Conservation (phyloP, 2,329 filamentous ascomycete genomes). For the Aureobasidium pullulans region DNA sequence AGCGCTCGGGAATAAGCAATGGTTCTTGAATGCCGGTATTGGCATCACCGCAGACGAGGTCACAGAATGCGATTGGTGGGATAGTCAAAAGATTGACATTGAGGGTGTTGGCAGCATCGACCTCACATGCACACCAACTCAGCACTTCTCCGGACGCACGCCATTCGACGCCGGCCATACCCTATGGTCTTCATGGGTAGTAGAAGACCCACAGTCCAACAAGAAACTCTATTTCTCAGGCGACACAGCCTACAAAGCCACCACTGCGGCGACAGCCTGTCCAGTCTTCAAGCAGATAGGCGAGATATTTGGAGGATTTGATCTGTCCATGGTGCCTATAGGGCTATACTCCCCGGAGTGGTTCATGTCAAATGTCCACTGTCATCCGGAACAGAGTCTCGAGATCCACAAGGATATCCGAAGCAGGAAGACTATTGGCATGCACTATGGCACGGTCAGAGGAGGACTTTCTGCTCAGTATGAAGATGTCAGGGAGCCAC, state of each 20-base stretch:
- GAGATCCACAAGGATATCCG: constrained; percentile 41
- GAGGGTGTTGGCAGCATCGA: constrained; percentile 31
- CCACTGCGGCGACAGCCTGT: constrained; percentile 34
- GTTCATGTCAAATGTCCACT: constrained; percentile 40
- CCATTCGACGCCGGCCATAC: constrained; percentile 33
- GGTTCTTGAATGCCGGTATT: constrained; percentile 29
- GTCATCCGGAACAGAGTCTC: constrained; percentile 41
- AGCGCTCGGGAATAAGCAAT: constrained; percentile 33
- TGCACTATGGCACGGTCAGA: constrained; percentile 46
- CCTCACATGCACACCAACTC: constrained; percentile 40
- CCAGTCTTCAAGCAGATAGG: constrained; percentile 44
- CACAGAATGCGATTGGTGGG: constrained; percentile 46
- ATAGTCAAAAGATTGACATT: constrained; percentile 31
- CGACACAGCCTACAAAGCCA: constrained; percentile 42
- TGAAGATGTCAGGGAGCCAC: constrained; percentile 44
- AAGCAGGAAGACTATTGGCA: constrained; percentile 42
- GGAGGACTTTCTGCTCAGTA: constrained; percentile 38
- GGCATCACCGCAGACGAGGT: constrained; percentile 34
- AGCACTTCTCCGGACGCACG: constrained; percentile 40
- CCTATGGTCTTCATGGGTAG: constrained; percentile 43
- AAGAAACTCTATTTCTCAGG: constrained; percentile 42
- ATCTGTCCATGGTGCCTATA: constrained; percentile 43
- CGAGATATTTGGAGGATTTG: constrained; percentile 39
- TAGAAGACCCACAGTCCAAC: constrained; percentile 25
- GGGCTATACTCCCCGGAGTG: constrained; percentile 40